These are phyloP conservation scores for Incumbomyces lentus DNA, from an alignment of 2,329 filamentous ascomycete genomes.

Conservation along the genomic window DNA sequence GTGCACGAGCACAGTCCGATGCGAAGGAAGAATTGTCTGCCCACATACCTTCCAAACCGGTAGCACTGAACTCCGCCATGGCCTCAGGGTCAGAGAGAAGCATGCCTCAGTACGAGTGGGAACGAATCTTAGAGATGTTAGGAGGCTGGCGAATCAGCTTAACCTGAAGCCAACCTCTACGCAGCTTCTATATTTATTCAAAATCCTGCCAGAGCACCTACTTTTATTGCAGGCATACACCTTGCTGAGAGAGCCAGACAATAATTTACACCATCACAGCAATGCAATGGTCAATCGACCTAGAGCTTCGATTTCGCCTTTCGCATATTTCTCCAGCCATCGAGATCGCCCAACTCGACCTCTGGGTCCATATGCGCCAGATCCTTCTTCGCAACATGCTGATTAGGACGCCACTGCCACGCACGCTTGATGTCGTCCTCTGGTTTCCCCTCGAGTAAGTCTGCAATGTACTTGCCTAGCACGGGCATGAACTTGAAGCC, in stretches of 20 bases:
- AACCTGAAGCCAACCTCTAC: slow-evolving; percentile 11
- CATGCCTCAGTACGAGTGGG: slow-evolving; percentile 20
- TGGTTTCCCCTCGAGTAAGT: slow-evolving; percentile 36
- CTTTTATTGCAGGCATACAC: no score
- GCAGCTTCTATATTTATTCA: slow-evolving; percentile 8
- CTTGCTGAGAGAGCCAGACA: no score
- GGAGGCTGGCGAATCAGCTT: slow-evolving; percentile 23
- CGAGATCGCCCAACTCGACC: slow-evolving; percentile 17
- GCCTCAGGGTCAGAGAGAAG: background rate
- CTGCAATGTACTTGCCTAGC: slow-evolving; percentile 40
- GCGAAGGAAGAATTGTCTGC: no score
- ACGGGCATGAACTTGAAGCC: slow-evolving; percentile 44
- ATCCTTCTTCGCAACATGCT: slow-evolving; percentile 12
- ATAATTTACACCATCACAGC: no score
- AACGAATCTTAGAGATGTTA: slow-evolving; percentile 20
- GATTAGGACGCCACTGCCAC: slow-evolving; percentile 8
- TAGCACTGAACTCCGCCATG: no score
- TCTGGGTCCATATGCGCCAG: slow-evolving; percentile 22
- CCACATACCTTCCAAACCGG: no score
- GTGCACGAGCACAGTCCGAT: no score
- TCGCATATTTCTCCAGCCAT: background rate
- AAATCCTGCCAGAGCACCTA: no score
- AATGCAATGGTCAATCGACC: no score
- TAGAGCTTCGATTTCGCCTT: no score
- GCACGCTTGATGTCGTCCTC: slow-evolving; percentile 22